Conservation (phyloP, 1,284 basidiomycete genomes). For the Ceratobasidium sp. region DNA sequence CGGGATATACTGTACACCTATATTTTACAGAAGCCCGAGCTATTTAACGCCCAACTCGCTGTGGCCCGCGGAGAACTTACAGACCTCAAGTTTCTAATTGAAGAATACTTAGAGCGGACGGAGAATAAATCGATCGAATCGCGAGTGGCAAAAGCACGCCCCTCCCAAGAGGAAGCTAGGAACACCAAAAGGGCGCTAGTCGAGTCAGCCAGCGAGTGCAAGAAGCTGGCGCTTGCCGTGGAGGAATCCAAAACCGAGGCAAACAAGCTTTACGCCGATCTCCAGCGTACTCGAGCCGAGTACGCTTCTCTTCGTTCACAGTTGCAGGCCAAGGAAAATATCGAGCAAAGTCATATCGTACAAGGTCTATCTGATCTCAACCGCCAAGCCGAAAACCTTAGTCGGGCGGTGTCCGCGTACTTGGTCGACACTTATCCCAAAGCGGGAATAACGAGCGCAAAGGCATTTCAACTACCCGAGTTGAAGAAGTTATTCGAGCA, state of each 20-base stretch:
- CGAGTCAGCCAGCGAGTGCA: neutral
- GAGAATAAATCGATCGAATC: too few species aligned
- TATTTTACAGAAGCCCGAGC: neutral
- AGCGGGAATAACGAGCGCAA: neutral
- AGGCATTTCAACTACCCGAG: neutral
- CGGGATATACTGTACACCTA: neutral
- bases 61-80: too few species aligned
- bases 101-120: too few species aligned
- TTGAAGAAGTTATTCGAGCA: conserved; percentile 12
- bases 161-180: too few species aligned
- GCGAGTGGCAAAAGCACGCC: too few species aligned
- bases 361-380: conserved; percentile 13
- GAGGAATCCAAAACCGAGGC: neutral
- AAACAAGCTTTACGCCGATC: neutral
- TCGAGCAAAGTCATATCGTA: conserved; percentile 20
- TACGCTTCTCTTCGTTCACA: conserved; percentile 35
- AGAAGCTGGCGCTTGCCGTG: neutral
- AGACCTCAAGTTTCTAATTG: too few species aligned
- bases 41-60: neutral
- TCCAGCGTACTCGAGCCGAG: conserved; percentile 14
- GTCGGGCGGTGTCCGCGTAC: conserved; percentile 12
- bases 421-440: conserved; percentile 12
- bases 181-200: neutral
- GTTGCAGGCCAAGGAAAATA: conserved; percentile 34
- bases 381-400: conserved; percentile 14